Evolutionary conservation across 768 basidiomycete genomes (phyloP).

Genomic region (Austroboletus eburneus): DNA sequence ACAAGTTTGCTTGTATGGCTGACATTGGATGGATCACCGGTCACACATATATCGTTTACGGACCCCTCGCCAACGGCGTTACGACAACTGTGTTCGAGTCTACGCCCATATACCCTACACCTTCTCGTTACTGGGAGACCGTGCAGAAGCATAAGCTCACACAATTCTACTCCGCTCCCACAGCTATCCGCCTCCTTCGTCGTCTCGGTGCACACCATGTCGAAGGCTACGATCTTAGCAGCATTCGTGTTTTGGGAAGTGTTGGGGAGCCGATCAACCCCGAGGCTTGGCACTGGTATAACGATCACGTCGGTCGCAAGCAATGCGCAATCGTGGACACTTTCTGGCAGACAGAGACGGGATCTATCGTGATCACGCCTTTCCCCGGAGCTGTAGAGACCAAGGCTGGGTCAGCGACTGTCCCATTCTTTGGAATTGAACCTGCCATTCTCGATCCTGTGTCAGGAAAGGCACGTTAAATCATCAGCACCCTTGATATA

Average conservation of each 20-base stretch:
- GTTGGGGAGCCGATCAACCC: constrained; percentile 99
- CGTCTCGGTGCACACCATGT: constrained; percentile 85
- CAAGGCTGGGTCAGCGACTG: constrained; percentile 94
- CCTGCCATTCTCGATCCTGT: constrained; percentile 82
- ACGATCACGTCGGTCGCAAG: constrained; percentile 84
- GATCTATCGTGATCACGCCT: constrained; percentile 91
- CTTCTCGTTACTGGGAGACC: constrained; percentile 94
- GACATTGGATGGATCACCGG: constrained; percentile 99
- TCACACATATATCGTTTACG: constrained; percentile 95
- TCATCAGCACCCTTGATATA: neutral
- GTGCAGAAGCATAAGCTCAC: constrained; percentile 92
- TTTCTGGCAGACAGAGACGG: constrained; percentile 98
- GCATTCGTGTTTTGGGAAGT: constrained; percentile 81
- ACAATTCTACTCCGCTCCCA: constrained; percentile 93
- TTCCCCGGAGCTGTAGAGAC: constrained; percentile 95
- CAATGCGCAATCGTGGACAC: constrained; percentile 95
- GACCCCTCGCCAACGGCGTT: constrained; percentile 82
- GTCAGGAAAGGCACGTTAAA: constrained; percentile 53
- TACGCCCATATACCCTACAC: constrained; percentile 94
- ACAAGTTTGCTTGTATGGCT: constrained; percentile 97
- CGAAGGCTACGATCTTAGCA: constrained; percentile 73
- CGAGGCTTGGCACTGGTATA: constrained; percentile 99
- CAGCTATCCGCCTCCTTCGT: constrained; percentile 90
- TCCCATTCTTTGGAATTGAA: constrained; percentile 96
- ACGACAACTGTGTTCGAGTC: constrained; percentile 92